Base-by-base conservation (phyloP, 208 protist genomes). In the Sergeia podlipaevii region DNA sequence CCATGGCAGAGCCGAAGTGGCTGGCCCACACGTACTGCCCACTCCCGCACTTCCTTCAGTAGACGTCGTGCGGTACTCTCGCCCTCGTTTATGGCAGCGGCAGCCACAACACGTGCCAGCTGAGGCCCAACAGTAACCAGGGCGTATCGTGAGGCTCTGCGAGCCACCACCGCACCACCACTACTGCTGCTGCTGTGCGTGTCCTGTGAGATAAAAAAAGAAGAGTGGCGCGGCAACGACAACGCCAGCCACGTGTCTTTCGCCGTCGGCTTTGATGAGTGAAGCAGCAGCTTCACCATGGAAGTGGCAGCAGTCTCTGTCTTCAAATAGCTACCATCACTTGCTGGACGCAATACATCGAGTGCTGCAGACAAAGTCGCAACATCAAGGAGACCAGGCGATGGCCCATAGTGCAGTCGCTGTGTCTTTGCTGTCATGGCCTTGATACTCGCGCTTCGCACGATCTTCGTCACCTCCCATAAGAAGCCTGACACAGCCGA, bases 381-480 rank as follows among this genome's bases (percentile, higher is more conserved):
- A 4, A 91, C 59, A 29, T 77, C 77, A 1, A 91, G 41, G 37
- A 84, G 54, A n/a, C 84, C 84, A 18, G 52, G 48, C 11, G 66
- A 74, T 2, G 74, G 69, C 21, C 70, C 80, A 67, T 80, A 88
- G 24, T 74, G 63, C 11, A 89, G 74, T 50, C 70, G 60, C 45
- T 57, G 65, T 15, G 73, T 66, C 56, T 91, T 91, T 3, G 37
- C 53, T 0, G 65, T 26, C 70, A 88, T 88, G 61, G 65, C 73
- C 1, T 61, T 61, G 4, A 74, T 44, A 1, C 63, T 68, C 3
- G 66, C 73, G 23, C 60, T 39, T n/a, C 80, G 61, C 27, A 75
- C 49, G 28, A 13, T 28, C 7, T 34, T 7, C 8, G 61, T 46
- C 2, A 61, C 49, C 13, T 51, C n/a, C 24, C 54, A 30, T 26